Conservation (phyloP, 1,139 yeast genomes). For the Tardiomyces blankii region DNA sequence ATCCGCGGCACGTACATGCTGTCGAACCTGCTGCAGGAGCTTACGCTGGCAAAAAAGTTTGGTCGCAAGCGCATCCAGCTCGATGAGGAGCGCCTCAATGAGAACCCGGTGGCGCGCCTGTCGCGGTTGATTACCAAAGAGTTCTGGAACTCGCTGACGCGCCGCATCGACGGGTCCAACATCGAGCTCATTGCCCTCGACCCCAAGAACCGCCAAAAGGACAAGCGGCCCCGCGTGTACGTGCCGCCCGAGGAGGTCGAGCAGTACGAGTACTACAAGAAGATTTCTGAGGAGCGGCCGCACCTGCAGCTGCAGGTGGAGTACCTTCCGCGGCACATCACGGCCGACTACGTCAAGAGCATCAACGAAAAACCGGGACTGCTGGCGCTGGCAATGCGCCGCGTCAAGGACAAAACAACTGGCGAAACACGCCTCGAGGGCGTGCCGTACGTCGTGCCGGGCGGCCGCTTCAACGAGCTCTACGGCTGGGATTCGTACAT, state of each 20-base stretch:
- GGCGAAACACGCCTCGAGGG: conserved; percentile 43
- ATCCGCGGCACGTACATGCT: conserved; percentile 88
- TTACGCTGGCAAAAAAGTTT: conserved; percentile 73
- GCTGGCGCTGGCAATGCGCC: conserved; percentile 64
- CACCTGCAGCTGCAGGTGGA: conserved; percentile 63
- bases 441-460: conserved; percentile 90
- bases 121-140: conserved; percentile 62
- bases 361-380: conserved; percentile 80
- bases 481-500: conserved; percentile 99
- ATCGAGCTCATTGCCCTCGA: conserved; percentile 64
- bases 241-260: conserved; percentile 61
- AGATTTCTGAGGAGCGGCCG: conserved; percentile 45
- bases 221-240: conserved; percentile 57
- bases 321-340: conserved; percentile 40
- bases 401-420: conserved; percentile 39
- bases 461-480: conserved; percentile 91
- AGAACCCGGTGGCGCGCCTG: conserved; percentile 77
- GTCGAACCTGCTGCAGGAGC: conserved; percentile 77
- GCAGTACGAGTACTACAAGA: conserved; percentile 58
- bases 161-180: conserved; percentile 54
- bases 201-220: conserved; percentile 59
- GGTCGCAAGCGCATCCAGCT: conserved; percentile 69
- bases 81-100: conserved; percentile 76
- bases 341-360: conserved; percentile 61
- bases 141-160: conserved; percentile 75